A percentile compares a stretch with the other conserved stretches of the same genome.
Conservation (phyloP, 1,284 basidiomycete species). For the Vanrija pseudolonga region DNA sequence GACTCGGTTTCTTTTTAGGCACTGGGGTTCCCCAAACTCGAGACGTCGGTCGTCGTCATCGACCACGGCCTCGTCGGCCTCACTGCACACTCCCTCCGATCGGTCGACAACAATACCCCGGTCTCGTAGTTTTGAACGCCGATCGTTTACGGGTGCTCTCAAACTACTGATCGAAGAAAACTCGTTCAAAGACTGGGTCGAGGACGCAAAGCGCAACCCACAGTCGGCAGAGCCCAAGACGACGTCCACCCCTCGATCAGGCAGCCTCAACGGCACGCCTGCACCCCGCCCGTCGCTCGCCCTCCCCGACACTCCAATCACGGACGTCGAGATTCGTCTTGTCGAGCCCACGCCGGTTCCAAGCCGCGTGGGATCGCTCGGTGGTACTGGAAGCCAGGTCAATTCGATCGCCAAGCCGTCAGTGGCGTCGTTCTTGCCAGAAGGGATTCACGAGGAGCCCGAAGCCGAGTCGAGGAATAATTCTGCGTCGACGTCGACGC, state of each 20-base stretch:
- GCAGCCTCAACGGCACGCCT: neutral
- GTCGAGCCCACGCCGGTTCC: constrained; percentile 47
- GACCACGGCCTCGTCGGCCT: constrained; percentile 21
- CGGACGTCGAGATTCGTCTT: constrained; percentile 40
- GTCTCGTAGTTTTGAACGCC: constrained; percentile 22
- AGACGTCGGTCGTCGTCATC: constrained; percentile 26
- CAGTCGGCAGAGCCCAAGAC: neutral
- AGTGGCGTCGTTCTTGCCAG: constrained; percentile 6
- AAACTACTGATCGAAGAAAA: constrained; percentile 37
- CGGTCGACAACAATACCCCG: constrained; percentile 9
- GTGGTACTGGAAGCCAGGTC: constrained; percentile 18
- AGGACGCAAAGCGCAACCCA: constrained; percentile 32
- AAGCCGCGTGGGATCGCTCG: constrained; percentile 40
- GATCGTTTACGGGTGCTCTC: constrained; percentile 38
- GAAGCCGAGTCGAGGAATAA: neutral
- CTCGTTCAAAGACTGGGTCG: constrained; percentile 46
- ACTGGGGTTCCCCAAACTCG: constrained; percentile 27
- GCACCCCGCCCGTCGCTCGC: neutral
- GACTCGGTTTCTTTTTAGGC: constrained; percentile 10
- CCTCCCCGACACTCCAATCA: constrained; percentile 30
- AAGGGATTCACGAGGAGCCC: constrained; percentile 19
- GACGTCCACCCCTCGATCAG: neutral
- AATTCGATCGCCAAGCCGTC: constrained; percentile 1
- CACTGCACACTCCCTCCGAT: constrained; percentile 29
- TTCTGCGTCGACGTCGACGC: constrained; percentile 5